Base-by-base conservation (phyloP, 169 alveolate species). In the Plasmodium gonderi region DNA sequence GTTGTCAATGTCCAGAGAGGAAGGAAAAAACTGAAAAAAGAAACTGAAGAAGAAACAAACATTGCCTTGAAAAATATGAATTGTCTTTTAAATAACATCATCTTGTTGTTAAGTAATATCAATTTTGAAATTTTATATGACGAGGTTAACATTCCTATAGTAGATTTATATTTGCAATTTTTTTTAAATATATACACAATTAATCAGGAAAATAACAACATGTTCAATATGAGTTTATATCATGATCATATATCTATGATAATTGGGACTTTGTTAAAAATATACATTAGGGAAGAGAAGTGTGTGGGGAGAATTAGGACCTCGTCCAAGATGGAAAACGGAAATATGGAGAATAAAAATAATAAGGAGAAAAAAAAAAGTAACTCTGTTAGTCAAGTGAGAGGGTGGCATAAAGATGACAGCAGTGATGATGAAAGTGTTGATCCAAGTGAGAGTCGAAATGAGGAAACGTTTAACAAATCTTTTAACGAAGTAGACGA, bases 1-100 rank as follows among this genome's bases (percentile, higher is more conserved):
- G 36, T 87, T 38, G 38, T 74, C 14, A 87, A 54, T 76, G 89
- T 51, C 33, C 93, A 87, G 72, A 75, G 93, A 40, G 93, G 93
- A 67, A 60, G 93, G 29, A 87, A 87, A 87, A 87, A 87, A 42
- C 67, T 45, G 29, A 87, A 87, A 76, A 87, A 77, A 79, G 93
- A 74, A 1, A 76, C 29, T 45, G 93, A 87, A 14, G 93, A 87
- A 87, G 93, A 75, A 44, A 87, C 76, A 44, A 76, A 64, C 26
- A 33, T 60, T 31, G 42, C 87, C 14, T 38, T 87, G 33, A 87
- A 87, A 76, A 87, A 87, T 60, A 64, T 87, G 72, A 87, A 87
- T 40, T 17, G 75, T 23, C 89, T 87, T 60, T 76, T 87, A 79
- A 87, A 87, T 67, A 87, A 87, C 47, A 87, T 87, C 20, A 77